Evolutionary conservation across 176 grass and related monocot genomes (phyloP), one percentile per base, ranked within the genome.

Genomic region (Oryza glumipatula): DNA sequence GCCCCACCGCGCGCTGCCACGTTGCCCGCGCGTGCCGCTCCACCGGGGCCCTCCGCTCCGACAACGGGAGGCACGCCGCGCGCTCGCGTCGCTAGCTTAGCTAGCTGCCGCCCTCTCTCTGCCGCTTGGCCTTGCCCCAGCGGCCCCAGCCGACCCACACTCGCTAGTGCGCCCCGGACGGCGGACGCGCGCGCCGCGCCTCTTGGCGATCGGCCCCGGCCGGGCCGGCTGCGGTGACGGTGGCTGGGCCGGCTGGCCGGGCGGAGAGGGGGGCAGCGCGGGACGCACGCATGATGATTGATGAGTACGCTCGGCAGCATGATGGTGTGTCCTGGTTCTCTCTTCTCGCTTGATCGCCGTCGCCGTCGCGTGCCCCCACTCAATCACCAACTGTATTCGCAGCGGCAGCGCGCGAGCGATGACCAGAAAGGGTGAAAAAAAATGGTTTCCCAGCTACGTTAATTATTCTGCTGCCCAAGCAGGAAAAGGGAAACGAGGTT

Each of bases 11-110:
- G 69, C 58, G 74, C 61, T 60, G 82, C 87, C 82, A 64, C 76
- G 61, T 47, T 46, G 49, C 38, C 52, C 39, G 43, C 77, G 77
- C 19, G 46, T 11, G 66, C 26, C 23, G 74, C 23, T 23, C 66
- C 39, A 3, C 23, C 33, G 9, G 67, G 74, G 71, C 82, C 72
- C 66, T 21, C 54, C 36, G 11, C 56, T 49, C 80, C 84, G 89
- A 90, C 89, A 90, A 73, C 38, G 48, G 76, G 43, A 24, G 69
- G 84, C 89, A 90, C 84, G 84, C 84, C 84, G 83, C 84, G 83
- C 68, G 32, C 61, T 26, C 39, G 44, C 16, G 4, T 4, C n/a
- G 26, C 26, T 26, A 26, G 26, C 26, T 26, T 26, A 26, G 60
- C 77, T 16, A 39, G 15, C 47, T 49, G 47, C 47, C 3, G 49